Base-by-base conservation (phyloP, 768 basidiomycete species). In the Kwoniella heveanensis region DNA sequence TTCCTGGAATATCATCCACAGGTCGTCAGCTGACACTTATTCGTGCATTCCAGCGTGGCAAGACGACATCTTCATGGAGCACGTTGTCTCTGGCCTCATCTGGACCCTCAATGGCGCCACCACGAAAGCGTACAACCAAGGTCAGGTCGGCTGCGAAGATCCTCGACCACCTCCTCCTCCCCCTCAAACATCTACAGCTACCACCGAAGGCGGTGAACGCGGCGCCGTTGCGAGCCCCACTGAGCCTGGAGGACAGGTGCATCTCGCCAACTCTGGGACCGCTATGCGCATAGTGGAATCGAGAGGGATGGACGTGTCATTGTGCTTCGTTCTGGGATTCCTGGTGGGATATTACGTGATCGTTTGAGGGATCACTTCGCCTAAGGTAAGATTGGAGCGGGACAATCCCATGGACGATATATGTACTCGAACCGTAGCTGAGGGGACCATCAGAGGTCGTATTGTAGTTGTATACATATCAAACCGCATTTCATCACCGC, bases 41-140 rank as follows among this genome's bases (percentile, higher is more conserved):
- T 44, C 8, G 13, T 13, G 24, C 21, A 10, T 12, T 30, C 44
- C 36, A 74, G 67, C 67, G 55, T 71, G 68, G 47, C 64, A 91
- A 87, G 85, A 93, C 64, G 77, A 84, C 2, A 77, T 85, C 9
- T 93, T 91, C 81, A 70, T 89, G 56, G 81, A 83, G 0, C 91
- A 94, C 76, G 83, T 93, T 27, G 81, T 88, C 60, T 88, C 86
- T 8, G 90, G 90, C 5, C 84, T 93, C 48, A 83, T 80, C 1
- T 92, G 91, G 91, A 81, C 83, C 1, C 77, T 92, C 47, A 84
- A 86, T 60, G 85, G 87, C 3, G 87, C 86, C 46, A 88, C 90
- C 0, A 91, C 90, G 0, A 80, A 82, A 54, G 88, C 88, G 5
- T 88, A 85, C 72, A 87, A 89, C 64, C 61, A 81, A 30, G 88